A percentile compares a stretch with the other conserved stretches of the same genome.
These are phyloP conservation scores for Penicillium pulvis DNA, from an alignment of 495 filamentous ascomycete genomes.

Conservation along the genomic window DNA sequence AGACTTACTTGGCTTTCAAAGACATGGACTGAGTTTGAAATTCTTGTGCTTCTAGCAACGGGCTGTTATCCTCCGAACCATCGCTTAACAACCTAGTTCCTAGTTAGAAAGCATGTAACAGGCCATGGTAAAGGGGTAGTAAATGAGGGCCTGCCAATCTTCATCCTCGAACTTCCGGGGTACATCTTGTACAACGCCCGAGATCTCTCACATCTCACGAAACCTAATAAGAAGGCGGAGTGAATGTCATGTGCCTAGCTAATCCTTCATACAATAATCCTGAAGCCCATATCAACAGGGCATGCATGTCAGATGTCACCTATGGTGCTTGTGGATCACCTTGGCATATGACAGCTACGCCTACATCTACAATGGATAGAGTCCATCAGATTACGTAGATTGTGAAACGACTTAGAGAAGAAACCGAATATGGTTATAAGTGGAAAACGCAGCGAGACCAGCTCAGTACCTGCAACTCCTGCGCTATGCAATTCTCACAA, in stretches of 20 bases:
- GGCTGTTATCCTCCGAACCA: neutral
- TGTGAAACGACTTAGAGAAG: neutral
- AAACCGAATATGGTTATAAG: too few species aligned
- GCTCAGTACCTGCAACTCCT: neutral
- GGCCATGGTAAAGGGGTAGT: too few species aligned
- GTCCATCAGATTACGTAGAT: neutral
- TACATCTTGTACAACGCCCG: constrained; percentile 5
- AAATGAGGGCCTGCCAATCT: too few species aligned
- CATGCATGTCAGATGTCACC: neutral
- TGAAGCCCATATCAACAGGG: neutral
- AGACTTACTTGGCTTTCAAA: too few species aligned
- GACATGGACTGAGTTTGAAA: neutral
- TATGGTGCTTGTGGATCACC: neutral
- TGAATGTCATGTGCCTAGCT: neutral
- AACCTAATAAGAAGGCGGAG: neutral
- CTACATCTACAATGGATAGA: too few species aligned
- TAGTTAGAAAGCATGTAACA: too few species aligned
- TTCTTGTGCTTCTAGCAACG: neutral
- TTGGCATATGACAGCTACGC: too few species aligned
- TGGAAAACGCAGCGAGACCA: neutral
- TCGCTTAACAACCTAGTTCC: neutral
- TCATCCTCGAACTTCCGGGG: neutral
- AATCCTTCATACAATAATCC: too few species aligned
- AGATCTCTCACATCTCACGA: neutral
- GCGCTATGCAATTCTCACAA: neutral